Conservation (phyloP, 495 filamentous ascomycete genomes). For the Penicillium arizonense region DNA sequence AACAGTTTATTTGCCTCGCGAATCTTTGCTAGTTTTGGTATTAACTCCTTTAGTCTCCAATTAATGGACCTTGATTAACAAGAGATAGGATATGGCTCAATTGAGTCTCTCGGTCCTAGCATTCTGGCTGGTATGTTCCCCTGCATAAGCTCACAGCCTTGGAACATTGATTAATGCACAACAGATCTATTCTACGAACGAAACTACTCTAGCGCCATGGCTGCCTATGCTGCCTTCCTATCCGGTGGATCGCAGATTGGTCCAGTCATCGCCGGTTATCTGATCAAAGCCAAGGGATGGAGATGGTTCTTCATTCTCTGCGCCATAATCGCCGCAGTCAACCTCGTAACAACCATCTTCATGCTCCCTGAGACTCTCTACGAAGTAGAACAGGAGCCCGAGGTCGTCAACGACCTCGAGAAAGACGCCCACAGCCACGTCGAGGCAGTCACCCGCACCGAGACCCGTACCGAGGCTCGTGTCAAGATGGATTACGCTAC, state of each 20-base stretch:
- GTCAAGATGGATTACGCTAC: conserved; percentile 16
- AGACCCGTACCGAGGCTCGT: conserved; percentile 11
- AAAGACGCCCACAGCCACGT: conserved; percentile 18
- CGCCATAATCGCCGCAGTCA: conserved; percentile 27
- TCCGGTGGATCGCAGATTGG: conserved; percentile 36
- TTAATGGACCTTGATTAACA: not conserved
- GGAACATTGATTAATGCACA: too few species aligned
- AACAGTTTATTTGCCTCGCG: conserved; percentile 29
- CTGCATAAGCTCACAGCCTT: too few species aligned
- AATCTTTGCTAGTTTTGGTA: conserved; percentile 34
- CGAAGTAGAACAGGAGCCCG: conserved; percentile 16
- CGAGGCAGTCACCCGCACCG: conserved; percentile 12
- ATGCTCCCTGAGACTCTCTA: conserved; percentile 31
- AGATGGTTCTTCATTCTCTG: conserved; percentile 37
- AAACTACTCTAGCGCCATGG: conserved; percentile 42
- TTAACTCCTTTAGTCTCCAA: not conserved
- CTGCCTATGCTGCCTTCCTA: conserved; percentile 33
- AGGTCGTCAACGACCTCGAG: conserved; percentile 12
- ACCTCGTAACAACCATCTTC: conserved; percentile 29
- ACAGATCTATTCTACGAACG: conserved; percentile 37
- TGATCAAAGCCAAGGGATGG: conserved; percentile 29
- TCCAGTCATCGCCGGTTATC: conserved; percentile 32
- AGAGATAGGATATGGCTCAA: conserved; percentile 23
- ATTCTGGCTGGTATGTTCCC: conserved; percentile 32
- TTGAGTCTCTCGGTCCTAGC: conserved; percentile 37